Evolutionary conservation across 1,284 basidiomycete species (phyloP).

Genomic region (Grifola frondosa): DNA sequence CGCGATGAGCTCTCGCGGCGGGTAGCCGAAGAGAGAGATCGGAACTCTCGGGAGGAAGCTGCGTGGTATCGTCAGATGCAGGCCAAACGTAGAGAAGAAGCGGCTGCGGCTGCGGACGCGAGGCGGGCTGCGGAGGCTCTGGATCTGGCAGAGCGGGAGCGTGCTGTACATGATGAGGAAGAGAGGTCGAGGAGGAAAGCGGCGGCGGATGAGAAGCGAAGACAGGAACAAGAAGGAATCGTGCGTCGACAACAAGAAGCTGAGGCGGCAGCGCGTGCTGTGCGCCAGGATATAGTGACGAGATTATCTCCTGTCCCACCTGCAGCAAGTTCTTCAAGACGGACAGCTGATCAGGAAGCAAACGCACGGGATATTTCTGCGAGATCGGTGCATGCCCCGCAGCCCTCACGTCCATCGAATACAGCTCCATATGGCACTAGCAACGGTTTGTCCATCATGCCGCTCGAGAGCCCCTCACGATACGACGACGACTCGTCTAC

Average conservation of each 20-base stretch:
- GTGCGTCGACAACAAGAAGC: conserved; percentile 47
- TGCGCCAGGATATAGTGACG: conserved; percentile 24
- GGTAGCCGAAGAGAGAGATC: conserved; percentile 25
- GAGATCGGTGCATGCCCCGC: conserved; percentile 24
- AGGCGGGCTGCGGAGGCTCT: conserved; percentile 24
- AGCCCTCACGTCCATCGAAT: conserved; percentile 26
- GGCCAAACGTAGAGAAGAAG: conserved; percentile 21
- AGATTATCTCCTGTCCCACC: conserved; percentile 19
- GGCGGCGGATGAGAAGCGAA: conserved; percentile 30
- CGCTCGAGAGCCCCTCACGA: conserved; percentile 45
- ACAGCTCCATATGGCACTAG: conserved; percentile 25
- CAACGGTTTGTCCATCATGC: conserved; percentile 36
- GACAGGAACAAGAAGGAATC: conserved; percentile 47
- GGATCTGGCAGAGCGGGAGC: conserved; percentile 29
- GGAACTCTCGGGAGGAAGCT: conserved; percentile 21
- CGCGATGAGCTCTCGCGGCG: conserved; percentile 23
- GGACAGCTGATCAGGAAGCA: conserved; percentile 12
- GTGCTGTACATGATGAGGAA: conserved; percentile 18
- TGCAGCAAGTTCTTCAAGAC: conserved; percentile 14
- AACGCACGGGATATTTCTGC: conserved; percentile 6
- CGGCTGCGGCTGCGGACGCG: conserved; percentile 21
- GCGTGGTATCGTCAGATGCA: conserved; percentile 21
- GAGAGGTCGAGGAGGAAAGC: conserved; percentile 29
- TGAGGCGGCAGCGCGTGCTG: conserved; percentile 36
- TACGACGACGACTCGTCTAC: conserved; percentile 33